Evolutionary conservation across 176 grass and related monocot genomes (phyloP).

Genomic region (Triticum turgidum): DNA sequence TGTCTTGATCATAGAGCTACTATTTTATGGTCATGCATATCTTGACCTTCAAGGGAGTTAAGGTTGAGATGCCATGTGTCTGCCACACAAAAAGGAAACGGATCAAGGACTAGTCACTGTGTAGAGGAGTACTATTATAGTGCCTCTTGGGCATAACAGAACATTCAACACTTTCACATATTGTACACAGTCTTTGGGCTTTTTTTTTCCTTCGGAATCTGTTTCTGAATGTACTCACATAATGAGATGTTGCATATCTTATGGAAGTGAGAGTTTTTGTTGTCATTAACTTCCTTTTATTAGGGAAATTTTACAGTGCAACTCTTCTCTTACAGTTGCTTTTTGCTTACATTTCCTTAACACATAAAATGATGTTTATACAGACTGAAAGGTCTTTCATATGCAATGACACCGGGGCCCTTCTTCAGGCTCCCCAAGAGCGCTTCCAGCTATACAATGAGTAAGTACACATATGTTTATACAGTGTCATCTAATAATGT

Average conservation of each 20-base stretch:
- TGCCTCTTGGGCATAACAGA: too few species aligned
- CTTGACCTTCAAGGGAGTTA: background rate
- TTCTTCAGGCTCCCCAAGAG: constrained; percentile 59
- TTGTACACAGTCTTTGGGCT: background rate
- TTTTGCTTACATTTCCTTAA: constrained; percentile 1
- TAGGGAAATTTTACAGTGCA: background rate
- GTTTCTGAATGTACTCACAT: background rate
- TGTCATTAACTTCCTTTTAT: constrained; percentile 13
- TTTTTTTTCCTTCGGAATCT: background rate
- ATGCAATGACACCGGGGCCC: constrained; percentile 83
- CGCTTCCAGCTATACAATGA: constrained; percentile 86
- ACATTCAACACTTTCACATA: too few species aligned
- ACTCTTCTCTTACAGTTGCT: background rate
- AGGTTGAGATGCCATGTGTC: background rate
- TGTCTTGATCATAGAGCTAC: background rate
- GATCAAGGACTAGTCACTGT: too few species aligned
- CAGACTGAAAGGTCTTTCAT: constrained; percentile 87
- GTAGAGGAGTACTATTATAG: too few species aligned
- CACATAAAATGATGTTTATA: constrained; percentile 24
- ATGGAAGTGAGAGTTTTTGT: background rate
- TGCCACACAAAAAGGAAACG: too few species aligned
- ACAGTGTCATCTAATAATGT: background rate
- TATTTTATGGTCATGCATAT: background rate
- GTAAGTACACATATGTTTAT: constrained; percentile 40
- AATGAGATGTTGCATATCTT: background rate